These are phyloP conservation scores for Lodderomyces metapsilosis DNA, from an alignment of 1,139 yeast genomes.

Conservation along the genomic window DNA sequence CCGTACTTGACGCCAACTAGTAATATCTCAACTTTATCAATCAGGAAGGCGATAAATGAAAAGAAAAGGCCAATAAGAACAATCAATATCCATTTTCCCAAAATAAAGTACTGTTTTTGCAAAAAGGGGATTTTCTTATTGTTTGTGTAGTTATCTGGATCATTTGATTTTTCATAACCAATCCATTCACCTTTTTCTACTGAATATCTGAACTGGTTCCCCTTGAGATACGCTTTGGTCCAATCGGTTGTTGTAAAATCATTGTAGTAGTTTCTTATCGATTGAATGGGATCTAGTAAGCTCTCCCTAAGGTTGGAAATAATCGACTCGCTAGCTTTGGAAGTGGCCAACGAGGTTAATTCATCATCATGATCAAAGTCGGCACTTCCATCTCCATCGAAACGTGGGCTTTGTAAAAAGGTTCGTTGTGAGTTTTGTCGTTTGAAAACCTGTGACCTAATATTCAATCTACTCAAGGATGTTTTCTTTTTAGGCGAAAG, in stretches of 20 bases:
- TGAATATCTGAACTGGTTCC: constrained; percentile 45
- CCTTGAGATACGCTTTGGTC: constrained; percentile 52
- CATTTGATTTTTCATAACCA: constrained; percentile 5
- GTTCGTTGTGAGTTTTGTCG: background rate
- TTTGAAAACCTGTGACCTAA: constrained; percentile 19
- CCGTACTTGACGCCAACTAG: constrained; percentile 57
- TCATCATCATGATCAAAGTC: constrained; percentile 11
- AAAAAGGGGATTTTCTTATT: constrained; percentile 18
- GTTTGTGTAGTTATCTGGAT: background rate
- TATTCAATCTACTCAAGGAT: constrained; percentile 24
- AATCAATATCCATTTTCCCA: constrained; percentile 52
- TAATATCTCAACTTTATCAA: constrained; percentile 50
- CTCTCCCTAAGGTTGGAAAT: constrained; percentile 19
- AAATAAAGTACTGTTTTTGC: constrained; percentile 23
- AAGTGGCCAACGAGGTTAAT: constrained; percentile 17
- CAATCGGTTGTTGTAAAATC: constrained; percentile 73
- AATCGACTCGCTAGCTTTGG: constrained; percentile 20
- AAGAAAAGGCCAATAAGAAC: constrained; percentile 48
- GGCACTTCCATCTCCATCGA: background rate
- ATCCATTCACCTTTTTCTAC: constrained; percentile 20
- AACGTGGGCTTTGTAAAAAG: background rate
- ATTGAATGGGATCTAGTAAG: constrained; percentile 20
- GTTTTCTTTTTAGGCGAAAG: constrained; percentile 16
- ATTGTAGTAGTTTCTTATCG: constrained; percentile 46
- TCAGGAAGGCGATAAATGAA: constrained; percentile 51